phyloP scores from a whole-genome alignment of 2,329 filamentous ascomycete genomes.

The Colletotrichum abscissum region DNA sequence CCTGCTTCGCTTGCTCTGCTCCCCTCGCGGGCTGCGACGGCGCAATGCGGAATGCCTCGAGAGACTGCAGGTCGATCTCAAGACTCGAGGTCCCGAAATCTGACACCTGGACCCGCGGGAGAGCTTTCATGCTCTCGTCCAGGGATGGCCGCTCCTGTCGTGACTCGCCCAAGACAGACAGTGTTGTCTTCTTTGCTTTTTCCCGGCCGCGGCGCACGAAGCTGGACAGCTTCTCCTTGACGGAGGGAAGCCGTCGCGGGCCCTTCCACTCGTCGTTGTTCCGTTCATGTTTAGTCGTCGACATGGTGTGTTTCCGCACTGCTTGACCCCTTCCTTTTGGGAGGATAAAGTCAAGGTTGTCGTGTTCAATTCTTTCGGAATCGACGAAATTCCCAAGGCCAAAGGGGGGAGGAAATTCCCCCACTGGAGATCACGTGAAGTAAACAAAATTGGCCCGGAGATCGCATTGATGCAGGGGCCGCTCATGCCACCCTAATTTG shows the following conservation, averaged over 20 bases:
- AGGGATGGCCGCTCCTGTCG: conserved; percentile 15
- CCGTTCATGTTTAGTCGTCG: conserved; percentile 21
- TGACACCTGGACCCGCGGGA: conserved; percentile 20
- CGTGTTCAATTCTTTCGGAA: background rate
- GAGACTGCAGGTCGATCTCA: conserved; percentile 26
- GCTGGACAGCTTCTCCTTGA: conserved; percentile 30
- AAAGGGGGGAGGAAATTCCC: conserved; percentile 1
- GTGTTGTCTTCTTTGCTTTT: conserved; percentile 30
- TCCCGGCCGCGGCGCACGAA: conserved; percentile 17
- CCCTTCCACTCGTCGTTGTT: conserved; percentile 17
- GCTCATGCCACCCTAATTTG: background rate
- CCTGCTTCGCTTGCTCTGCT: background rate
- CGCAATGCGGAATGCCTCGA: conserved; percentile 26
- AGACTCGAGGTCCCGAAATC: conserved; percentile 28
- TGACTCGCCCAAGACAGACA: conserved; percentile 17
- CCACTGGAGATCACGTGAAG: conserved; percentile 24
- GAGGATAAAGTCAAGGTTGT: background rate
- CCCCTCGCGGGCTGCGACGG: background rate
- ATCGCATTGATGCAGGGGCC: conserved; percentile 34
- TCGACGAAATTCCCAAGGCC: background rate
- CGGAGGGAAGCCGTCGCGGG: conserved; percentile 22
- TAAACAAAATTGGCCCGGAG: conserved; percentile 34
- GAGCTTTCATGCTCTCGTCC: conserved; percentile 13
- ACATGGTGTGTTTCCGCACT: conserved; percentile 8
- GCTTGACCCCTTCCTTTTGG: conserved; percentile 6